Evolutionary conservation across 306 rosid species (phyloP), one percentile per base, ranked within the genome.

Genomic region (Luffa aegyptiaca): DNA sequence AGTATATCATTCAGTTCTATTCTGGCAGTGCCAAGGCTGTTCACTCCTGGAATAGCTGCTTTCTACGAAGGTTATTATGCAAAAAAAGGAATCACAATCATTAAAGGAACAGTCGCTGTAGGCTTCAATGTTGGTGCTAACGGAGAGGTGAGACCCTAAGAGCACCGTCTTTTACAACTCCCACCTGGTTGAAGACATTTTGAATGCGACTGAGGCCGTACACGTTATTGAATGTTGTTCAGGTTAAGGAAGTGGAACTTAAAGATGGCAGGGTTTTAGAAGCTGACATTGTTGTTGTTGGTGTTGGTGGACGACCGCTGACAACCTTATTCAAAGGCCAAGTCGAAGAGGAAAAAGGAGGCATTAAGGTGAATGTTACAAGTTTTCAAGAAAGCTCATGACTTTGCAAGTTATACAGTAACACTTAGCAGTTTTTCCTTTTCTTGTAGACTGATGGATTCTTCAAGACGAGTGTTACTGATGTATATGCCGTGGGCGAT

Each of bases 401-500:
- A 57, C 35, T 8, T 20, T 59, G 21, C 42, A 36, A 36, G 20
- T 65, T 39, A 14, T 65, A 6, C 72, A 5, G n/a, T 66, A 13
- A 13, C 20, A 14, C 46, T 16, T 39, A 37, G 13, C 6, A 36
- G 26, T 37, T 65, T 8, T 3, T 65, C n/a, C 48, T 65, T 58
- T 45, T 79, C 77, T 90, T 80, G 81, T 78, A 95, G 99, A 95
- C 99, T n/a, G 97, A 95, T 83, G 77, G 86, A 14, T 95, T 81
- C 91, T 95, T 95, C 85, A 93, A 90, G 84, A 84, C 96, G 73
- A 95, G 86, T 75, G 88, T 91, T 71, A 83, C 96, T 18, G 84
- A 68, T 79, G 99, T 95, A 51, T 95, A 95, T 86, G 99, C 99
- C 48, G 97, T 95, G 53, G 99, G 99, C 63, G 99, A 95, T 88